Conservation (phyloP, 2,329 filamentous ascomycete genomes). For the Fusarium redolens region DNA sequence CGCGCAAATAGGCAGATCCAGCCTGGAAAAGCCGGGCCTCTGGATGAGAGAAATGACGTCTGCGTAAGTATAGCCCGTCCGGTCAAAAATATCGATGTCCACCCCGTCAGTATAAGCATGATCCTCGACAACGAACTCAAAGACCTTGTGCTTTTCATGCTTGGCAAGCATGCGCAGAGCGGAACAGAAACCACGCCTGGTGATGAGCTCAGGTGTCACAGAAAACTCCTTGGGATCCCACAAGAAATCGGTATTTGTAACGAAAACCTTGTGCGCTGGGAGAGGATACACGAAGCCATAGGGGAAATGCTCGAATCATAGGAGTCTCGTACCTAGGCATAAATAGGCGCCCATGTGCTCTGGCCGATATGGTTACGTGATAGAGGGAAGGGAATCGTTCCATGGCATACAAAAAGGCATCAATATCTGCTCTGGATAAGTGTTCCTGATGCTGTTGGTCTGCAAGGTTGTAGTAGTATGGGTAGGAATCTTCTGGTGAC, state of each 20-base stretch:
- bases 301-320: conserved; percentile 54
- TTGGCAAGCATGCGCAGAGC: conserved; percentile 42
- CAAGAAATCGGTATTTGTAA: neutral
- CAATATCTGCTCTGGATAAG: conserved; percentile 41
- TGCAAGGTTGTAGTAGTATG: conserved; percentile 49
- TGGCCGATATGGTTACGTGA: conserved; percentile 54
- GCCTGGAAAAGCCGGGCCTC: neutral
- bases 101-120: accelerated
- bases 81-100: neutral
- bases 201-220: conserved; percentile 9
- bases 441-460: conserved; percentile 49
- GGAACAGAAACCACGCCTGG: conserved; percentile 47
- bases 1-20: neutral
- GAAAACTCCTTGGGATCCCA: conserved; percentile 9
- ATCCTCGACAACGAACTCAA: conserved; percentile 2
- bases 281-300: conserved; percentile 54
- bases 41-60: neutral
- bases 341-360: conserved; percentile 51
- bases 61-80: neutral
- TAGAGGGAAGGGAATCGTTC: conserved; percentile 50
- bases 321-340: conserved; percentile 55
- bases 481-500: conserved; percentile 26
- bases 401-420: conserved; percentile 50
- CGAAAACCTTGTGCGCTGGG: conserved; percentile 20
- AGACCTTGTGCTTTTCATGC: conserved; percentile 39